Evolutionary conservation across 768 basidiomycete species (phyloP).

Genomic region (Suillus occidentalis): DNA sequence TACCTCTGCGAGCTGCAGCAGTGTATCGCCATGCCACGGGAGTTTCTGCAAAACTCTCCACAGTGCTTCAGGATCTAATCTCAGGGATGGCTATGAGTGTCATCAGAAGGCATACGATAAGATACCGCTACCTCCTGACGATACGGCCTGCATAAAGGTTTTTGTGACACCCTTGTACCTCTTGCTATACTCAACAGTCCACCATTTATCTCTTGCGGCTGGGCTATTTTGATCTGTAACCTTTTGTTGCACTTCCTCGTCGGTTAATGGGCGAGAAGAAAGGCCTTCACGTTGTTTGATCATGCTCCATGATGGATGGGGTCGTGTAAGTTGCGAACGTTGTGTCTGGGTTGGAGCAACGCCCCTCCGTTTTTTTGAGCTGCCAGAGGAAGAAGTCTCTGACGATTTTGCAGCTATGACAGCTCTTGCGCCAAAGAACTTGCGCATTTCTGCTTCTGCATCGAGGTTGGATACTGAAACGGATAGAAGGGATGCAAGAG

Average conservation of each 20-base stretch:
- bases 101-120: background rate
- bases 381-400: constrained; percentile 33
- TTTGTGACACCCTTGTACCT: constrained; percentile 80
- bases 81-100: background rate
- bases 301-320: constrained; percentile 74
- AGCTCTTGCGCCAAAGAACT: constrained; percentile 92
- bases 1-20: constrained; percentile 84
- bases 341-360: constrained; percentile 33
- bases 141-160: constrained; percentile 78
- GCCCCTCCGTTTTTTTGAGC: constrained; percentile 39
- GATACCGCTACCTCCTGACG: constrained; percentile 67
- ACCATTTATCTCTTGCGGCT: constrained; percentile 70
- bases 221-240: constrained; percentile 41
- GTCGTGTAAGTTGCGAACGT: constrained; percentile 75
- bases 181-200: constrained; percentile 85
- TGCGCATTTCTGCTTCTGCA: constrained; percentile 85
- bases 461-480: constrained; percentile 85
- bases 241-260: constrained; percentile 53
- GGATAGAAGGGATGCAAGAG: constrained; percentile 59
- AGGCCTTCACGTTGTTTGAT: constrained; percentile 72
- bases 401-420: constrained; percentile 59
- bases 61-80: constrained; percentile 75
- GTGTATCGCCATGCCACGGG: constrained; percentile 92
- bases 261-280: constrained; percentile 55
- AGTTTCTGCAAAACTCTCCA: constrained; percentile 71